Base-by-base conservation (phyloP, 495 filamentous ascomycete species). In the Penicillium odoratum region DNA sequence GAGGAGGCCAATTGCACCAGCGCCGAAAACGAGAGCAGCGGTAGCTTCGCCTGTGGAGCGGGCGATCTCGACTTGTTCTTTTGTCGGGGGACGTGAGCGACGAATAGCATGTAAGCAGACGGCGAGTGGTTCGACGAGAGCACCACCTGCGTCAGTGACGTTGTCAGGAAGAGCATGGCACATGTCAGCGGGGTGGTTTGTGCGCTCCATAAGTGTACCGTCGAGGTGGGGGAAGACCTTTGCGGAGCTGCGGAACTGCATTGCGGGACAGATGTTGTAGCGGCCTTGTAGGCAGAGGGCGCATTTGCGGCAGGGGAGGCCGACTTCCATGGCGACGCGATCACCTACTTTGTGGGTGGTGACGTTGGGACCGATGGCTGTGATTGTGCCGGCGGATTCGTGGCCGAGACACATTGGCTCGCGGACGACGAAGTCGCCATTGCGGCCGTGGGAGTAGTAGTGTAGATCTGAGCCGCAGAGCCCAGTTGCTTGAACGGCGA, bases 391-490 rank as follows among this genome's bases (percentile, higher is more conserved):
- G 25, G 87, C 83, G 52, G 88, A 89, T 71, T 93, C 90, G 64
- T 94, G 90, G 54, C 90, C 90, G 1, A 93, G 83, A 28, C 84
- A 88, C 57, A 92, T 75, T 15, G 90, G 90, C 45, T 79, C 77
- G 50, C 82, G 88, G 28, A 89, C 85, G 55, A 88, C 83, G 69
- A 94, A 88, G 70, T 90, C 88, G 52, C 90, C 90, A 65, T 93
- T 93, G 69, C 88, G 87, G 64, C 88, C 90, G 72, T 92, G 88
- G 62, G 81, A 86, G 78, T 91, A 94, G 78, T 94, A 94, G 65
- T 89, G 88, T 6, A 93, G 82, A 74, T 94, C 90, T 3, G 88
- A 92, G 61, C 90, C 90, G 70, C 90, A 93, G 68, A 94, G 84
- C 31, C 89, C 89, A 2, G 89, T 93, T 21, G 87, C 84, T 68